Evolutionary conservation across 805 yeast species (phyloP).

Genomic region (Lipomyces yamadae): DNA sequence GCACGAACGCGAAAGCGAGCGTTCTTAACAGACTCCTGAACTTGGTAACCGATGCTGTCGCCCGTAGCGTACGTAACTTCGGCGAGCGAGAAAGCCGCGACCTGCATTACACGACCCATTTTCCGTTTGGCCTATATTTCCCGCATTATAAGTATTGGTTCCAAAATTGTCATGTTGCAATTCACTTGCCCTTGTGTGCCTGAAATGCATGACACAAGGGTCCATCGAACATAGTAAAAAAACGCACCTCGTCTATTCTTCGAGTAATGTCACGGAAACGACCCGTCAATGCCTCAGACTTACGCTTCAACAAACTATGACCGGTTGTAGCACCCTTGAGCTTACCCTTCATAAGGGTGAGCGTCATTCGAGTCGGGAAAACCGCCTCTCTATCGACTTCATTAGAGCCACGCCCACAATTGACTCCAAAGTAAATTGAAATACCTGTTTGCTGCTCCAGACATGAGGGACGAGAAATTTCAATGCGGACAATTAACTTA

Average conservation of each 20-base stretch:
- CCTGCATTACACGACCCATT: conserved; percentile 98
- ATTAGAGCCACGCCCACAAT: neutral
- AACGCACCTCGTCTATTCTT: conserved; percentile 77
- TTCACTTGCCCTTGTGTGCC: neutral
- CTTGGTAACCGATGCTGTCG: conserved; percentile 92
- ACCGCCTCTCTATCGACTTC: conserved; percentile 33
- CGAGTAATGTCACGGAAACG: conserved; percentile 94
- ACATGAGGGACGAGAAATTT: conserved; percentile 14
- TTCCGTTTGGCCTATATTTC: conserved; percentile 71
- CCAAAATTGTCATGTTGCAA: neutral
- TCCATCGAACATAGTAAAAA: neutral
- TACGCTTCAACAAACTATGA: conserved; percentile 87
- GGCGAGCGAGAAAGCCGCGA: conserved; percentile 95
- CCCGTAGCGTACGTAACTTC: conserved; percentile 98
- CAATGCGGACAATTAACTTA: neutral
- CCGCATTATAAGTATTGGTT: conserved; percentile 4
- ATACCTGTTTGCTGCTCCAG: conserved; percentile 37
- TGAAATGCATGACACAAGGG: neutral
- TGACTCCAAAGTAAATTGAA: neutral
- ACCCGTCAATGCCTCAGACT: conserved; percentile 95
- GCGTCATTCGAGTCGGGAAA: conserved; percentile 53
- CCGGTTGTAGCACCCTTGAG: conserved; percentile 98
- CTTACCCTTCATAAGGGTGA: conserved; percentile 91
- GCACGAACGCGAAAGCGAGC: conserved; percentile 92
- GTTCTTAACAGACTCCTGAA: conserved; percentile 84